Evolutionary conservation across 352 stramenopile genomes (phyloP).

Genomic region (Peronospora tabacina): DNA sequence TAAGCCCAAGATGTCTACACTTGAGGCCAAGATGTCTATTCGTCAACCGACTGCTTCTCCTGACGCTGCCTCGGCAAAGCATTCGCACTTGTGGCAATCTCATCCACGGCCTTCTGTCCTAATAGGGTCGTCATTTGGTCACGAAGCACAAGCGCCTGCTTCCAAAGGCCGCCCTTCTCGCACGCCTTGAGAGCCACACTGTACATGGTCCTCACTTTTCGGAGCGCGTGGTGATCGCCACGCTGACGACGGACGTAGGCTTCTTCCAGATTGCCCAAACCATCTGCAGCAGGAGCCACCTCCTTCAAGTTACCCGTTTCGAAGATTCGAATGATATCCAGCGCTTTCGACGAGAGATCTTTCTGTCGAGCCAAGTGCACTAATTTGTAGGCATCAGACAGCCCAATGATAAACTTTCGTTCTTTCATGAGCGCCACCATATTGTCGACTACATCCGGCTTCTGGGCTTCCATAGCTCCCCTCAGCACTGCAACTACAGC

Average conservation of each 20-base stretch:
- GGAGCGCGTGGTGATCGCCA: conserved; percentile 27
- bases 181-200: conserved; percentile 37
- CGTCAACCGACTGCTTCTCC: conserved; percentile 15
- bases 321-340: conserved; percentile 47
- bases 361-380: conserved; percentile 45
- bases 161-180: conserved; percentile 51
- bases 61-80: conserved; percentile 19
- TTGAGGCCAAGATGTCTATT: too few relatives aligned
- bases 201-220: conserved; percentile 53
- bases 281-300: conserved; percentile 21
- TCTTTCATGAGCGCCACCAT: conserved; percentile 37
- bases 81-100: conserved; percentile 16
- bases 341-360: conserved; percentile 26
- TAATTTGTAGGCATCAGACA: conserved; percentile 44
- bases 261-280: conserved; percentile 23
- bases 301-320: conserved; percentile 37
- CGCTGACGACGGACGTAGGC: conserved; percentile 16
- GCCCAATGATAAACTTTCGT: conserved; percentile 29
- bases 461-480: conserved; percentile 20
- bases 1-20: neutral
- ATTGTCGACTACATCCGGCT: conserved; percentile 23
- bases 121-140: conserved; percentile 39
- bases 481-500: conserved; percentile 38
- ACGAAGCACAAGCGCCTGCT: conserved; percentile 46
- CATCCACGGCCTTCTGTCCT: conserved; percentile 27